Base-by-base conservation (phyloP, 345 rosid species). In the Cardamine occulta region DNA sequence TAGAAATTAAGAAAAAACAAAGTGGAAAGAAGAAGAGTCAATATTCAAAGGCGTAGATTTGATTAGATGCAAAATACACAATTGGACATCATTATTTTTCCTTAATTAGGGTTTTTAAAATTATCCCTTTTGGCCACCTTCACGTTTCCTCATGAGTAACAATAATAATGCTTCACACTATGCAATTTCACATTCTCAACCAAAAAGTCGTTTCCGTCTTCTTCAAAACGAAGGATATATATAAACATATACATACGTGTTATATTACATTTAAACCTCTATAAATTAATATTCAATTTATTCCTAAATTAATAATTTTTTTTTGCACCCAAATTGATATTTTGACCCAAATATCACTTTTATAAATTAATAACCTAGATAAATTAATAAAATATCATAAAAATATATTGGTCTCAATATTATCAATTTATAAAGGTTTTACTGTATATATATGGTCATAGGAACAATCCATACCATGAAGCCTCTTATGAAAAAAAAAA, bases 121-220 rank as follows among this genome's bases (percentile, higher is more conserved):
- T 34, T 62, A 69, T 76, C 75, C 60, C 66, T 70, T 76, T 70
- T 47, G 72, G 34, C 60, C 54, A 63, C 71, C 80, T 70, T 70
- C 80, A 77, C 75, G 75, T 56, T 77, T 77, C 66, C 72, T 77
- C 75, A 64, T 77, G 80, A 55, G 75, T 77, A 77, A 77, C 76
- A 55, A 77, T 77, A 77, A 70, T 70, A 64, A 63, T 76, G 80
- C 75, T 76, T 55, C 80, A 76, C 80, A 70, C 66, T 70, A 64
- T 35, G 44, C 59, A 45, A 55, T 63, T 48, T 47, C 75, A 70
- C 65, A 70, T 42, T 70, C 80, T 77, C 76, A 77, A 54, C 76
- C 66, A 17, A 55, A 63, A 77, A 70, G 75, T 76, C 66, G 65
- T 47, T 55, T 63, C 58, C 60, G 26, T 63, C 66, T 77, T 56